phyloP scores from a whole-genome alignment of 352 stramenopile species.

The Phytophthora citricola region DNA sequence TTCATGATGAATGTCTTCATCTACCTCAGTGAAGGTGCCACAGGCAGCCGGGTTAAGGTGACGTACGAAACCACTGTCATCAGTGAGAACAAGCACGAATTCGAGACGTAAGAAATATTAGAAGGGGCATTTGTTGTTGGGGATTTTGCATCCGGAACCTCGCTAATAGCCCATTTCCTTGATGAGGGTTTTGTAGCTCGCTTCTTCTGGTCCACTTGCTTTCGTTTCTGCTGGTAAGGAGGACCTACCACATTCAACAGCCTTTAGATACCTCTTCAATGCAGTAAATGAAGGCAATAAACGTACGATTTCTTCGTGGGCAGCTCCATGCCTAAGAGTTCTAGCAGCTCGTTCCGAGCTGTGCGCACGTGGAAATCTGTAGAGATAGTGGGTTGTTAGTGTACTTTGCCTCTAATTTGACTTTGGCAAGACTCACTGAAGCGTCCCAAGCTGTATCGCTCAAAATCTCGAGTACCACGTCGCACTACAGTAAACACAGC shows the following conservation, averaged over 20 bases:
- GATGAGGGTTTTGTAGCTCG: conserved; percentile 69
- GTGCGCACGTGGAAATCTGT: conserved; percentile 61
- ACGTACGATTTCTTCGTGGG: conserved; percentile 69
- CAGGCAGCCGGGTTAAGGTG: conserved; percentile 69
- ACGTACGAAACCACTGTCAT: conserved; percentile 60
- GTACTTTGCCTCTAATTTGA: background rate
- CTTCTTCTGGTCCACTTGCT: conserved; percentile 15
- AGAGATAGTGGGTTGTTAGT: too few relatives aligned
- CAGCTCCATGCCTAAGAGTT: conserved; percentile 68
- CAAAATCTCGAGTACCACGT: conserved; percentile 76
- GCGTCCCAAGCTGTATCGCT: conserved; percentile 85
- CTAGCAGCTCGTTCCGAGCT: conserved; percentile 67
- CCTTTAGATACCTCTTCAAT: background rate
- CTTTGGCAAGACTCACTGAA: conserved; percentile 42
- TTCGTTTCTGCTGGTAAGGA: conserved; percentile 3
- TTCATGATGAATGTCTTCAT: conserved; percentile 87
- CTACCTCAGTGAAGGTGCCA: conserved; percentile 78
- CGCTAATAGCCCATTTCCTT: conserved; percentile 81
- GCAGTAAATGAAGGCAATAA: background rate
- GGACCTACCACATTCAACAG: too few relatives aligned
- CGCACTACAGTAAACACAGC: conserved; percentile 51
- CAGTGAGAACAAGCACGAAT: conserved; percentile 32
- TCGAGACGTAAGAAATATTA: conserved; percentile 29
- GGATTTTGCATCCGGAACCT: conserved; percentile 9
- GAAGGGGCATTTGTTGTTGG: background rate